Percentiles rank a stretch among this genome's conserved stretches.
Conservation (phyloP, 2,329 filamentous ascomycete genomes). For the Colletotrichum sp. region DNA sequence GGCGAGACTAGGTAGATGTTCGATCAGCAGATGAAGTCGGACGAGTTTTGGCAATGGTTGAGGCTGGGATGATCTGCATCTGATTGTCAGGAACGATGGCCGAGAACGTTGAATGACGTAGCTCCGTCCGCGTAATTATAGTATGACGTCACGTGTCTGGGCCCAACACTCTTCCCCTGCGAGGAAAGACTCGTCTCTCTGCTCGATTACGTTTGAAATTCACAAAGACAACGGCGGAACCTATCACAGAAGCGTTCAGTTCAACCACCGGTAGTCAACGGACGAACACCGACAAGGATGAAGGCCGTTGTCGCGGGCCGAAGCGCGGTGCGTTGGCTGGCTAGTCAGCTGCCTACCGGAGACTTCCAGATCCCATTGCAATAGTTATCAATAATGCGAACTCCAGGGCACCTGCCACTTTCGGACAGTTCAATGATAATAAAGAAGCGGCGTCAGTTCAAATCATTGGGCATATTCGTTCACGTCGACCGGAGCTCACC, state of each 20-base stretch:
- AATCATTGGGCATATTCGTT: background rate
- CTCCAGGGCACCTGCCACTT: background rate
- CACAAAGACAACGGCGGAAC: too few relatives aligned
- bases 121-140: background rate
- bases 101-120: conserved; percentile 18
- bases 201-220: background rate
- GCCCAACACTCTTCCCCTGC: background rate
- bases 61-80: background rate
- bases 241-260: background rate
- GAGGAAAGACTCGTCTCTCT: background rate
- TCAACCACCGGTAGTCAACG: background rate
- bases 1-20: background rate
- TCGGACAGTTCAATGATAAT: accelerated
- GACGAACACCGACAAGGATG: background rate
- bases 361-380: background rate
- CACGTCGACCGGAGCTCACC: background rate
- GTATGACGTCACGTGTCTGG: conserved; percentile 15
- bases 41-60: background rate
- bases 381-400: background rate
- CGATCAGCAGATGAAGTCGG: background rate
- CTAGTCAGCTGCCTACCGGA: background rate
- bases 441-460: background rate
- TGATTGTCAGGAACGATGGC: background rate
- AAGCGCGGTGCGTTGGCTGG: background rate
- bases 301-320: background rate